Percentiles rank a stretch among this genome's conserved stretches.
Evolutionary conservation across 192 early-diverging fungal species (phyloP).

Genomic region (Coemansia sp.): DNA sequence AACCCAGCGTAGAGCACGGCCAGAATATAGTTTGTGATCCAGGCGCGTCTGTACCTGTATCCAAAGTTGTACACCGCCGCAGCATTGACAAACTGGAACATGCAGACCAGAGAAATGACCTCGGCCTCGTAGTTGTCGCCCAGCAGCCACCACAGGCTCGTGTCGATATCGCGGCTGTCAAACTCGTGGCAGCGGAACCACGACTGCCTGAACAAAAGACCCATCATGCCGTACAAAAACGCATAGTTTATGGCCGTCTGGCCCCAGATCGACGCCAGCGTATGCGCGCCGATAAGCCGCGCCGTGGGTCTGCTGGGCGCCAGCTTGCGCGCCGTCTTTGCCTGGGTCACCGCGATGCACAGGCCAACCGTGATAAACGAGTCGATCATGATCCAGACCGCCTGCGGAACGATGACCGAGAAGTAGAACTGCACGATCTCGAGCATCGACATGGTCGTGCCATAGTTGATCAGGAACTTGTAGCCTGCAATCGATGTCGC

Average conservation of each 20-base stretch:
- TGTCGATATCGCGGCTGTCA: conserved; percentile 61
- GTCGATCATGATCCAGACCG: conserved; percentile 76
- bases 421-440: conserved; percentile 73
- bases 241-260: conserved; percentile 68
- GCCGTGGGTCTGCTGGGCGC: conserved; percentile 68
- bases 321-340: conserved; percentile 57
- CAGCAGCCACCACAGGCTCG: conserved; percentile 75
- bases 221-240: conserved; percentile 58
- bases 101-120: conserved; percentile 58
- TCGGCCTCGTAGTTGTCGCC: conserved; percentile 77
- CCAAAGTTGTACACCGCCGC: conserved; percentile 72
- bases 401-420: conserved; percentile 65
- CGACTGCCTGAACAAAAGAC: conserved; percentile 57
- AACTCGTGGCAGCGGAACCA: conserved; percentile 84
- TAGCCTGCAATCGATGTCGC: conserved; percentile 74
- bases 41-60: conserved; percentile 58
- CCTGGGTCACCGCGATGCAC: conserved; percentile 65
- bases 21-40: conserved; percentile 63
- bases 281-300: conserved; percentile 68
- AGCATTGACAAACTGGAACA: conserved; percentile 73
- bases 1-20: conserved; percentile 54
- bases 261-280: conserved; percentile 66
- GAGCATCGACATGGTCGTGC: conserved; percentile 65
- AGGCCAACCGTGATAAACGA: conserved; percentile 61
- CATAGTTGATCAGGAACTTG: conserved; percentile 76